phyloP scores from a whole-genome alignment of 129 eudicot genomes.

The Logfia minima region DNA sequence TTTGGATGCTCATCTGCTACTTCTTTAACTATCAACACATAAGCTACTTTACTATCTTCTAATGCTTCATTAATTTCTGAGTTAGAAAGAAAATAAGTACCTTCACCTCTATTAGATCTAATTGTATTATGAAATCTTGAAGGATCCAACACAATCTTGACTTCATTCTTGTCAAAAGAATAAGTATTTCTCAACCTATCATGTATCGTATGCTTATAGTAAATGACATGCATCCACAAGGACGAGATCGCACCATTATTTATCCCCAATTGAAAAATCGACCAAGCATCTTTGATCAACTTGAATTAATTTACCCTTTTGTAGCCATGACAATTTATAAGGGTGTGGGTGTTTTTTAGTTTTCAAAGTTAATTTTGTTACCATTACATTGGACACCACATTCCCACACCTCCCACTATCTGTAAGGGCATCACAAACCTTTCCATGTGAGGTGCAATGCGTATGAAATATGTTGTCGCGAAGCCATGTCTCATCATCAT shows the following conservation, averaged over 20 bases:
- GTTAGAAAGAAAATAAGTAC: neutral
- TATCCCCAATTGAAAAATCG: neutral
- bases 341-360: constrained; percentile 9
- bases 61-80: neutral
- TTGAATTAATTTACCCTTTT: neutral
- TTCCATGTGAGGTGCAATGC: constrained; percentile 4
- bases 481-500: neutral
- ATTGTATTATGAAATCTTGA: neutral
- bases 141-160: neutral
- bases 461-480: neutral
- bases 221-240: neutral
- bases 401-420: constrained; percentile 12
- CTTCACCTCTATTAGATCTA: neutral
- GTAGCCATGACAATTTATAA: neutral
- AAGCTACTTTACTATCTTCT: neutral
- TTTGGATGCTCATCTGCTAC: neutral
- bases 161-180: neutral
- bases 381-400: neutral
- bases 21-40: neutral
- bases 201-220: neutral
- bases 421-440: constrained; percentile 4
- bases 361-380: neutral
- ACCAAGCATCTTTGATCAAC: neutral
- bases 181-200: neutral
- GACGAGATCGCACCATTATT: neutral